Evolutionary conservation across 106 monocot species (phyloP).

Genomic region (Amphibolis antarctica): DNA sequence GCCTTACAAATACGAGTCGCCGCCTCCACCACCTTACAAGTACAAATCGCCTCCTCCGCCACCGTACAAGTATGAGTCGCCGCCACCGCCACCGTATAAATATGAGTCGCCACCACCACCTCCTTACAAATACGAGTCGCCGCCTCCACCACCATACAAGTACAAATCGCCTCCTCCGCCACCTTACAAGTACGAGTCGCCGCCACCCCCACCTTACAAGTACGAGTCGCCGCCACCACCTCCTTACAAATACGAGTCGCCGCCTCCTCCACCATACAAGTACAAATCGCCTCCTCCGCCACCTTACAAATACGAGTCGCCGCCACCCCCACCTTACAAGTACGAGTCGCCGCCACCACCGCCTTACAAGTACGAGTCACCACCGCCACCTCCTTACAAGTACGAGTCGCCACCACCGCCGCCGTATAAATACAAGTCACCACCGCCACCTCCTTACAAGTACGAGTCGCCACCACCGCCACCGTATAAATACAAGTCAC

Average conservation of each 20-base stretch:
- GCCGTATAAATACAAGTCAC: too few species aligned
- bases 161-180: not conserved
- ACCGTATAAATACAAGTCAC: too few species aligned
- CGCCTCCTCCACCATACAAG: conserved; percentile 6
- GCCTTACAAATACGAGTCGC: too few species aligned
- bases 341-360: conserved; percentile 20
- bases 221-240: conserved; percentile 4
- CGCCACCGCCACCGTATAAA: conserved; percentile 6
- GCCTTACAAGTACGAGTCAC: not conserved
- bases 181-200: conserved; percentile 1
- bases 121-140: not conserved
- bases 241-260: not conserved
- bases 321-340: conserved; percentile 10
- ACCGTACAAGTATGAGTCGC: conserved; percentile 6
- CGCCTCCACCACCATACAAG: not conserved
- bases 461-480: too few species aligned
- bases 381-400: not conserved
- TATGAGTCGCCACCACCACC: not conserved
- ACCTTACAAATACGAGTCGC: too few species aligned
- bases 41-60: too few species aligned
- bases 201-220: not conserved
- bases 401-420: too few species aligned
- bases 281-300: conserved; percentile 9
- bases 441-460: too few species aligned
- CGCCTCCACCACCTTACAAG: too few species aligned